A percentile compares a stretch with the other conserved stretches of the same genome.
Conservation (phyloP, 129 eudicot species). For the Arctium minus region DNA sequence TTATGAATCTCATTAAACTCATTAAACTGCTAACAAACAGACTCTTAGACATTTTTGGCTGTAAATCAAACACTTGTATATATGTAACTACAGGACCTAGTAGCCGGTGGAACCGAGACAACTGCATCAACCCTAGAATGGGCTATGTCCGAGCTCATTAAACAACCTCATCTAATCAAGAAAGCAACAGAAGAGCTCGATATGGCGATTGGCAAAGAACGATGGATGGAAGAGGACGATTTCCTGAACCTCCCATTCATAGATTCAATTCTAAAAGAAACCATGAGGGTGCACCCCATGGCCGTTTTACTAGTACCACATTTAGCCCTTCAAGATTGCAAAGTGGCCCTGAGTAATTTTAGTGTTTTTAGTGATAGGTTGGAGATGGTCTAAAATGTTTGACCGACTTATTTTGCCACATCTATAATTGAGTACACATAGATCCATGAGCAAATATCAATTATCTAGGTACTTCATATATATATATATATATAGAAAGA, state of each 20-base stretch:
- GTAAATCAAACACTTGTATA: no score
- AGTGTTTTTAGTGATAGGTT: no score
- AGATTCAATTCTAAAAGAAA: constrained; percentile 33
- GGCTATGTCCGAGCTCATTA: constrained; percentile 40
- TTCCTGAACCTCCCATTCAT: constrained; percentile 22
- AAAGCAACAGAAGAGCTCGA: constrained; percentile 35
- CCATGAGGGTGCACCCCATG: constrained; percentile 40
- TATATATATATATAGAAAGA: not conserved
- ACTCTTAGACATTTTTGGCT: no score
- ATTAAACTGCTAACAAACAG: no score
- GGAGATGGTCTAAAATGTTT: no score
- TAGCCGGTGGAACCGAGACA: constrained; percentile 36
- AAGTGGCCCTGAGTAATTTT: not conserved
- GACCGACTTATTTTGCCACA: not conserved
- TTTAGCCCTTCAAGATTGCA: constrained; percentile 37
- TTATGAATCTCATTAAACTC: no score
- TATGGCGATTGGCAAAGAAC: constrained; percentile 27
- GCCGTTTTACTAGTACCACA: constrained; percentile 35
- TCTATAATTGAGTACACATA: not conserved
- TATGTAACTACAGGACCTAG: constrained; percentile 15
- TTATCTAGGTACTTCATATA: not conserved
- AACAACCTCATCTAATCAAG: constrained; percentile 25
- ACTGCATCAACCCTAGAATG: constrained; percentile 30
- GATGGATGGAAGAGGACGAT: constrained; percentile 36
- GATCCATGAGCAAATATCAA: not conserved